Conservation (phyloP, 1,139 yeast species). For the Spathaspora sp. region DNA sequence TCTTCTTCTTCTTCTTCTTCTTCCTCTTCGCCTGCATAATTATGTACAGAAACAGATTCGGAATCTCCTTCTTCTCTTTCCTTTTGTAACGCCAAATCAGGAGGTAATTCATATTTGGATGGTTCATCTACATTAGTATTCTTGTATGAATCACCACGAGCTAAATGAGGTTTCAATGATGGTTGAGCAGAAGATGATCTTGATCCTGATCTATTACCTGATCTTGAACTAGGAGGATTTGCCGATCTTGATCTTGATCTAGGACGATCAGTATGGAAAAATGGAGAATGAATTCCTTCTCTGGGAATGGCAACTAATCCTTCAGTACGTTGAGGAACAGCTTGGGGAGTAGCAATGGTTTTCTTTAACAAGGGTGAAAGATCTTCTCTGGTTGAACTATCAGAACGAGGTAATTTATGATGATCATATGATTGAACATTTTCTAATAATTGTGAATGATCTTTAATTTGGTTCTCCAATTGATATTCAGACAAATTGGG, state of each 20-base stretch:
- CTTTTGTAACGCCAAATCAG: conserved; percentile 24
- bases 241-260: conserved; percentile 31
- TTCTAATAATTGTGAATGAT: conserved; percentile 36
- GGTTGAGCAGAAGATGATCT: conserved; percentile 21
- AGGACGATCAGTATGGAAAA: conserved; percentile 39
- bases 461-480: conserved; percentile 39
- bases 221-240: conserved; percentile 22
- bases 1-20: conserved; percentile 26
- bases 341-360: not conserved
- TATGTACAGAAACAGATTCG: conserved; percentile 9
- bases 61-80: conserved; percentile 9
- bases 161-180: conserved; percentile 50
- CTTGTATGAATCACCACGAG: conserved; percentile 66
- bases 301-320: conserved; percentile 6
- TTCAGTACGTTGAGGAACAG: conserved; percentile 14
- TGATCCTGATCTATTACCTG: conserved; percentile 25
- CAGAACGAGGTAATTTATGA: conserved; percentile 31
- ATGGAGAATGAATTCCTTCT: conserved; percentile 42
- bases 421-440: conserved; percentile 40
- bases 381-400: not conserved
- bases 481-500: conserved; percentile 51
- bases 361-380: not conserved
- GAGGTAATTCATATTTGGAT: conserved; percentile 45
- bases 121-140: conserved; percentile 44
- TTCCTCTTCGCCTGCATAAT: conserved; percentile 9